These are phyloP conservation scores for Pezicula radicicola DNA, from an alignment of 2,329 filamentous ascomycete species.

Conservation along the genomic window DNA sequence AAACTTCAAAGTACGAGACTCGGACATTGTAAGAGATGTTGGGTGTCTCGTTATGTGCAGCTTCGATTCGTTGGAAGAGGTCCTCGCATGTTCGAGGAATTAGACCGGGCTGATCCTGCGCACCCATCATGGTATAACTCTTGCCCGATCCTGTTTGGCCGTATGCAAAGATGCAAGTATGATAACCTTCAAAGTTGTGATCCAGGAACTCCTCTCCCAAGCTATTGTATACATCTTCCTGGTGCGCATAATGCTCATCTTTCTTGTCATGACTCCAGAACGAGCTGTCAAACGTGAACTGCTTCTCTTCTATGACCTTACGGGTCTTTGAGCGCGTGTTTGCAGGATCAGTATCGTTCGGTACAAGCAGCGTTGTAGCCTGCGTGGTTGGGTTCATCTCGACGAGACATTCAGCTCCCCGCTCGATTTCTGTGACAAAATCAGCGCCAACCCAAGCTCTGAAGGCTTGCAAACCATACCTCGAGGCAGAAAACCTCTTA, in stretches of 20 bases:
- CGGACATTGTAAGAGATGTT: conserved; percentile 97
- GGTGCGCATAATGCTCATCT: conserved; percentile 84
- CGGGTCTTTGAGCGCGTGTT: conserved; percentile 62
- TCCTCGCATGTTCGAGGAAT: conserved; percentile 96
- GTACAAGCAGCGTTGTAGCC: conserved; percentile 75
- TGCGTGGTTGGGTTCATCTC: conserved; percentile 88
- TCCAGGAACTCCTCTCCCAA: conserved; percentile 96
- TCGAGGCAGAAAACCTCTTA: conserved; percentile 74
- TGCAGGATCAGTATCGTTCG: conserved; percentile 51
- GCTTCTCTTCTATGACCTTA: conserved; percentile 80
- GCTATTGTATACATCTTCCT: conserved; percentile 91
- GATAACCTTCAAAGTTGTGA: conserved; percentile 98
- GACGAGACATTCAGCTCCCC: conserved; percentile 80
- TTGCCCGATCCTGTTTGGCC: conserved; percentile 97
- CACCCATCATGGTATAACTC: conserved; percentile 98
- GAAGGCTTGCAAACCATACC: conserved; percentile 44
- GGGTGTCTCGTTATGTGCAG: conserved; percentile 68
- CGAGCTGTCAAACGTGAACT: conserved; percentile 94
- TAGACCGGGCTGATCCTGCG: conserved; percentile 77
- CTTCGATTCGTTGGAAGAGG: conserved; percentile 88
- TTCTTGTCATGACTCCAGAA: conserved; percentile 89
- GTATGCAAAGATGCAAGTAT: conserved; percentile 98
- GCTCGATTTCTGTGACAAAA: conserved; percentile 66
- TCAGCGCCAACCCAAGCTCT: conserved; percentile 16
- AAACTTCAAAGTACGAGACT: conserved; percentile 98